Percentiles rank a stretch among this genome's conserved stretches.
Conservation (phyloP, 225 moss, liverwort and hornwort genomes). For the Climacium dendroides region DNA sequence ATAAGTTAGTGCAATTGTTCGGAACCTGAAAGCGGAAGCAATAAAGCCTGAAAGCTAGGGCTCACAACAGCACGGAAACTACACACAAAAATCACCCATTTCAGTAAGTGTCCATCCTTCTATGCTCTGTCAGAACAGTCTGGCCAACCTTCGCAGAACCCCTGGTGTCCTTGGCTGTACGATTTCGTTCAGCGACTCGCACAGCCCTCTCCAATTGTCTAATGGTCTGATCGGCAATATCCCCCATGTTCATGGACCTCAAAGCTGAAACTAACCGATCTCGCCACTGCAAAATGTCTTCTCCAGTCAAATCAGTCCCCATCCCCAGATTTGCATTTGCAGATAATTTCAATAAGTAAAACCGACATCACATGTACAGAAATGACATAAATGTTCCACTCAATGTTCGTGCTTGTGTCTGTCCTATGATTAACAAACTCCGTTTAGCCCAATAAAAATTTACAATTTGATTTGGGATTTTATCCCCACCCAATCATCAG, state of each 20-base stretch:
- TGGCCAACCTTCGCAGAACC: conserved; percentile 55
- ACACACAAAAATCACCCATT: conserved; percentile 6
- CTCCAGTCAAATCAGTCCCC: conserved; percentile 19
- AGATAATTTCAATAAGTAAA: not conserved
- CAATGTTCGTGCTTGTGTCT: not conserved
- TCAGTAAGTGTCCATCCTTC: not conserved
- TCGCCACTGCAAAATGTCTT: conserved; percentile 75
- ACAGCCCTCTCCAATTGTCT: conserved; percentile 92
- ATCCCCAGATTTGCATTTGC: not conserved
- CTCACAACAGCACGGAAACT: not conserved
- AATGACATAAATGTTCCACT: not conserved
- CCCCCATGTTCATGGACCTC: conserved; percentile 97
- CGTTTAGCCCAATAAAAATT: not conserved
- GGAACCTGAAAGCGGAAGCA: not conserved
- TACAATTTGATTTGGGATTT: not conserved
- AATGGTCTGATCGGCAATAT: conserved; percentile 79
- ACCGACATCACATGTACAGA: not conserved
- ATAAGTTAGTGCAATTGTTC: not conserved
- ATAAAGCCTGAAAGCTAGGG: not conserved
- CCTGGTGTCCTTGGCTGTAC: conserved; percentile 64
- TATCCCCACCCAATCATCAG: not conserved
- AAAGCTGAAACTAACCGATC: conserved; percentile 87
- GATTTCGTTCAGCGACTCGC: conserved; percentile 90
- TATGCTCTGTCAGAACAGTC: conserved; percentile 1
- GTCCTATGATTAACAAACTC: not conserved